Evolutionary conservation across 306 rosid genomes (phyloP), one percentile per base, ranked within the genome.

Genomic region (Cucurbita maxima): DNA sequence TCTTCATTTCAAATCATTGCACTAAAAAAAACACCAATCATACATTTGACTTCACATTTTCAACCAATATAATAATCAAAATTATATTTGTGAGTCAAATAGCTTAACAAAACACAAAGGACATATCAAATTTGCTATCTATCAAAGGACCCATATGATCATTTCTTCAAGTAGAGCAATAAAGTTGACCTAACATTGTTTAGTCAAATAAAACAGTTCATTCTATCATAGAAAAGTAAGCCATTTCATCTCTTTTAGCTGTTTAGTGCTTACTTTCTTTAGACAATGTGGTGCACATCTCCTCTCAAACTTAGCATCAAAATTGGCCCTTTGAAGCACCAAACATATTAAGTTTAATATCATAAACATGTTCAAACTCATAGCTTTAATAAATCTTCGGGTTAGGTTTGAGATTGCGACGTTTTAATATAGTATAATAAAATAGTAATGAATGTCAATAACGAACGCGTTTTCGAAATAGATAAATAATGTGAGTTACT

Each of bases 171-270:
- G 44, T 59, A 8, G 18, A 60, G 12, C 22, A 60, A 36, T 37
- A 4, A 38, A 62, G 70, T 62, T 62, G 70, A 58, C 63, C 63
- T 5, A 12, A 60, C 34, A 58, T 58, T 58, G 3, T 61, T 61
- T 61, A 61, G 68, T 61, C 20, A 61, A 61, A 37, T 61, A 37
- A 61, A 61, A 61, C 47, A 61, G 68, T 61, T 61, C 68, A 61
- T 37, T 15, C 34, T 8, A 8, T 55, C 63, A 61, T 61, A 15
- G n/a, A 37, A 60, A 60, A 60, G 19, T 60, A n/a, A 40, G 59
- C n/a, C n/a, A 0, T 12, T 58, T n/a, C n/a, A n/a, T n/a, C n/a
- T n/a, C n/a, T n/a, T n/a, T 8, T 5, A 25, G 25, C 25, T 25
- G 25, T 25, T 25, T 25, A 25, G 25, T 25, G 25, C 36, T 60